Conservation (phyloP, 2,329 filamentous ascomycete species). For the Calonectria fujianensis region DNA sequence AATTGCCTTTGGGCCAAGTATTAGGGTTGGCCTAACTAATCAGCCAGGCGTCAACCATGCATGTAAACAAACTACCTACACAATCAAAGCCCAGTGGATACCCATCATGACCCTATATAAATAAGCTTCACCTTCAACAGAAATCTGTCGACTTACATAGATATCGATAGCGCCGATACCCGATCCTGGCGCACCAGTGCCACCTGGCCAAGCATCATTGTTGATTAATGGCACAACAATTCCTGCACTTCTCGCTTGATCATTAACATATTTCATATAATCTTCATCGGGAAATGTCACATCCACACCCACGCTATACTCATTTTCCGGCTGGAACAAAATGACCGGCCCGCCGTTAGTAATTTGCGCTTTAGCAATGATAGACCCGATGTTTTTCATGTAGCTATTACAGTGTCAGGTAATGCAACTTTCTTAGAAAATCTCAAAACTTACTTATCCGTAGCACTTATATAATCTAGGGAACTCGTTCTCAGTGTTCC, state of each 20-base stretch:
- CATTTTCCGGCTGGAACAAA: conserved; percentile 87
- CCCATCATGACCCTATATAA: conserved; percentile 72
- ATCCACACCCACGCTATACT: conserved; percentile 76
- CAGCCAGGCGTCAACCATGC: background rate
- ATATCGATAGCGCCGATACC: conserved; percentile 74
- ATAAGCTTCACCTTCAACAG: background rate
- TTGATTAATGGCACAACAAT: conserved; percentile 84
- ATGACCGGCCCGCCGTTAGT: conserved; percentile 89
- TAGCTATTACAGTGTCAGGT: conserved; percentile 56
- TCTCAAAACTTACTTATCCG: conserved; percentile 72
- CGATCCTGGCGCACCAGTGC: conserved; percentile 79
- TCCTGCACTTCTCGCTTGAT: conserved; percentile 80
- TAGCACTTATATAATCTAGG: conserved; percentile 78
- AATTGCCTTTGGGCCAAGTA: conserved; percentile 54
- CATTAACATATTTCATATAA: conserved; percentile 82
- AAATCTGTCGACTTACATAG: conserved; percentile 62
- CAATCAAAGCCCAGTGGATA: conserved; percentile 79
- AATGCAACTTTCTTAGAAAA: background rate
- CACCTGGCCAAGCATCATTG: conserved; percentile 80
- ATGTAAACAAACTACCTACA: conserved; percentile 41
- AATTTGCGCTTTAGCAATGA: conserved; percentile 85
- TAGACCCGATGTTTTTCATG: conserved; percentile 75
- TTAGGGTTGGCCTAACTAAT: conserved; percentile 67
- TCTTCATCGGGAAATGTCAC: conserved; percentile 77
- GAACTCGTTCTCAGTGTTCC: conserved; percentile 79